A percentile compares a stretch with the other conserved stretches of the same genome.
Evolutionary conservation across 2,329 filamentous ascomycete genomes (phyloP).

Genomic region (Colletotrichum chlorophyti): DNA sequence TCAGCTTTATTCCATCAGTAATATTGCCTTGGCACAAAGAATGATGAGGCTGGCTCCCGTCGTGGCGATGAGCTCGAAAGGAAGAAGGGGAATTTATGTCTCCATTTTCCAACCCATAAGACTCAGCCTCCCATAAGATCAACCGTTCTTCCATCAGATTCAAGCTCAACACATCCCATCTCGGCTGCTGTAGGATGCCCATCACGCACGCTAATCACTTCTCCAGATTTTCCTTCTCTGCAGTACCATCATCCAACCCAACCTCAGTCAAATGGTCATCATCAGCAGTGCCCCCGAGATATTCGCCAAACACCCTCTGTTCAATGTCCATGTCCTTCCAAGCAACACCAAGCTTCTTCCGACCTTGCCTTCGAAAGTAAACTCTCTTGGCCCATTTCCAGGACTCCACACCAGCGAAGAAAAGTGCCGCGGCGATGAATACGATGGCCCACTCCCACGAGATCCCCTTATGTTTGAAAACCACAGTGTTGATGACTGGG

Average conservation of each 20-base stretch:
- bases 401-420: slow-evolving; percentile 67
- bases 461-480: slow-evolving; percentile 68
- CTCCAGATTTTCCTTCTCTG: too few relatives aligned
- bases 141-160: too few relatives aligned
- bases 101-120: too few relatives aligned
- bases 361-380: slow-evolving; percentile 48
- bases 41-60: too few relatives aligned
- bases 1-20: too few relatives aligned
- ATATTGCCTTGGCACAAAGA: too few relatives aligned
- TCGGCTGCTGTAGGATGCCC: too few relatives aligned
- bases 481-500: slow-evolving; percentile 62
- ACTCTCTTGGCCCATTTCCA: slow-evolving; percentile 74
- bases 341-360: slow-evolving; percentile 5
- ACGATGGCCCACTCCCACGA: slow-evolving; percentile 70
- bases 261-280: background rate
- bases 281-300: slow-evolving; percentile 31
- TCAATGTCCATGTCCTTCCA: slow-evolving; percentile 49
- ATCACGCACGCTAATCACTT: background rate
- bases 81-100: too few relatives aligned
- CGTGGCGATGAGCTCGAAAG: too few relatives aligned
- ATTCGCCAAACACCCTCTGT: slow-evolving; percentile 47
- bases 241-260: background rate
- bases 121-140: too few relatives aligned
- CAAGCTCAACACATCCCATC: too few relatives aligned
- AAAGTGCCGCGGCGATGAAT: slow-evolving; percentile 45